Conservation (phyloP, 1,284 basidiomycete genomes). For the Ceratobasidium theobromae region DNA sequence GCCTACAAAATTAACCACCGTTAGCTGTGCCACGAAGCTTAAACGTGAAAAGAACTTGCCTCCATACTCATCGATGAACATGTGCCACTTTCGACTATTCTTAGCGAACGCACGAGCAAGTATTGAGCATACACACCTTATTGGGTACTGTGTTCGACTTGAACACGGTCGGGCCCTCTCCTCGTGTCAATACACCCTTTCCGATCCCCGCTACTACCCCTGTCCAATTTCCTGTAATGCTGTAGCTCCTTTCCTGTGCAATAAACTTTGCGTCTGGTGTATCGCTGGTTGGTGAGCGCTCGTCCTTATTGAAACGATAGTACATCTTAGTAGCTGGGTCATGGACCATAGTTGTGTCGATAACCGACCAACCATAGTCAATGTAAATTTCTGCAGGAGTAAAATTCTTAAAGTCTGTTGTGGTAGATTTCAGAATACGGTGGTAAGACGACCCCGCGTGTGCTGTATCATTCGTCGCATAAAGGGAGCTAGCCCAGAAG, state of each 20-base stretch:
- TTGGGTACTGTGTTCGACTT: slow-evolving; percentile 27
- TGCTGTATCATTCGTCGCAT: slow-evolving; percentile 17
- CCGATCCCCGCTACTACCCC: slow-evolving; percentile 21
- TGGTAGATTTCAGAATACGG: slow-evolving; percentile 16
- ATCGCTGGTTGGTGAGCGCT: not conserved
- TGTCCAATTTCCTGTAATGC: slow-evolving; percentile 7
- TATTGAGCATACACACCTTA: not conserved
- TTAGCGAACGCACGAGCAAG: not conserved
- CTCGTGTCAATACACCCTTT: slow-evolving; percentile 12
- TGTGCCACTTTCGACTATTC: slow-evolving; percentile 7
- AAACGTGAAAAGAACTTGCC: not conserved
- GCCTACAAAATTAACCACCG: not conserved
- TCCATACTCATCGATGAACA: slow-evolving; percentile 25
- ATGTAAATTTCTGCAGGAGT: slow-evolving; percentile 8
- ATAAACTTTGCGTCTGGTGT: slow-evolving; percentile 21
- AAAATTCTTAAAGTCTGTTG: slow-evolving; percentile 9
- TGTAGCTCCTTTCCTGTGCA: slow-evolving; percentile 16
- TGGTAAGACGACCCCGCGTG: slow-evolving; percentile 19
- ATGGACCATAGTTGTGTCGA: slow-evolving; percentile 11
- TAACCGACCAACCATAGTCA: slow-evolving; percentile 19
- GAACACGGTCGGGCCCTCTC: slow-evolving; percentile 23
- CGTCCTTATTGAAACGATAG: slow-evolving; percentile 29
- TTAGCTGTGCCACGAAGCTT: not conserved
- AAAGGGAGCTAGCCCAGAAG: slow-evolving; percentile 27
- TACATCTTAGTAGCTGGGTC: slow-evolving; percentile 13